These are phyloP conservation scores for Arthrinium phaeospermum DNA, from an alignment of 2,329 filamentous ascomycete genomes.

Conservation along the genomic window DNA sequence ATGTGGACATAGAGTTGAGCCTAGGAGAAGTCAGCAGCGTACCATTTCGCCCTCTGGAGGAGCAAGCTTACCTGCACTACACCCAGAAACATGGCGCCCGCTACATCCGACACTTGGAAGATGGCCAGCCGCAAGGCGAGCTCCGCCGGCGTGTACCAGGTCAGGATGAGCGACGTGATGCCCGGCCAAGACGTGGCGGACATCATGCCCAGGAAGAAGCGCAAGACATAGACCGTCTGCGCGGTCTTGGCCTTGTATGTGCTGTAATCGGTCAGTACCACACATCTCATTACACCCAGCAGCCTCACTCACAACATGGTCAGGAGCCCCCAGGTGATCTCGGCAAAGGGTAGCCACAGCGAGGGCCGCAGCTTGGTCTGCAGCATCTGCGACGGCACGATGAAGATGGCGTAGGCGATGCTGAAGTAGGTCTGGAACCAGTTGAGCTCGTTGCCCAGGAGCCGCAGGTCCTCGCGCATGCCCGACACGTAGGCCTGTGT, in stretches of 20 bases:
- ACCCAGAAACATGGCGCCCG: conserved; percentile 51
- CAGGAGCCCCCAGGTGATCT: conserved; percentile 38
- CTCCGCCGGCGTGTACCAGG: conserved; percentile 55
- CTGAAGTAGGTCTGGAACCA: conserved; percentile 26
- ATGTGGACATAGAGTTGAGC: conserved; percentile 33
- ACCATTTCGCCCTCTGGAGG: conserved; percentile 43
- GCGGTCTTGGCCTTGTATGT: conserved; percentile 5
- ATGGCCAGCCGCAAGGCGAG: conserved; percentile 47
- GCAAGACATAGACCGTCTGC: conserved; percentile 37
- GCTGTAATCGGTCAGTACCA: background rate
- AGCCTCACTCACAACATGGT: conserved; percentile 18
- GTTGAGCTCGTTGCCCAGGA: conserved; percentile 26
- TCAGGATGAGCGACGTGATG: conserved; percentile 48
- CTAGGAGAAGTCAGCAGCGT: background rate
- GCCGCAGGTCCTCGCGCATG: conserved; percentile 38
- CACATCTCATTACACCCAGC: background rate
- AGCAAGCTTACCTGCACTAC: conserved; percentile 40
- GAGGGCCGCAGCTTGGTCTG: conserved; percentile 29
- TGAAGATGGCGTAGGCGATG: conserved; percentile 25
- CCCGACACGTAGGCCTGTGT: conserved; percentile 46
- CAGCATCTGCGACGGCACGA: conserved; percentile 26
- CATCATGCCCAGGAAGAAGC: conserved; percentile 44
- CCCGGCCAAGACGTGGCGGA: conserved; percentile 41
- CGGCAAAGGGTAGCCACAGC: conserved; percentile 45
- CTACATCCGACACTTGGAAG: conserved; percentile 50